These are phyloP conservation scores for Circinella minor DNA, from an alignment of 371 early-diverging fungal genomes.

Conservation along the genomic window DNA sequence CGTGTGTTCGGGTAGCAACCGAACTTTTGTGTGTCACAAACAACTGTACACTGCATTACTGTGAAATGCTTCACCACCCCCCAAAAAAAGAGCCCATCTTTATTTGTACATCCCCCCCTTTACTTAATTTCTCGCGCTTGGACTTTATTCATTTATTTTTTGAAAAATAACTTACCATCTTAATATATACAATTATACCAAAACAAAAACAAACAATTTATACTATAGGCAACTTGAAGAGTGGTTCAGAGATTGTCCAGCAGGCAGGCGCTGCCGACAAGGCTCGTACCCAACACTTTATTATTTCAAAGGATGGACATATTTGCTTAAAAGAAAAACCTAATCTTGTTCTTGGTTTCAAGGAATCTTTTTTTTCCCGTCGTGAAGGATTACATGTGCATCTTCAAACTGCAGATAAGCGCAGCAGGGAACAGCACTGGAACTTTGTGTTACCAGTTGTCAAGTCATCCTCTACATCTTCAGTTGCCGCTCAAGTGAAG, in stretches of 20 bases:
- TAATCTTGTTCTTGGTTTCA: slow-evolving; percentile 56
- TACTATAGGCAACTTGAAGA: slow-evolving; percentile 43
- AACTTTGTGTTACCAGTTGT: slow-evolving; percentile 45
- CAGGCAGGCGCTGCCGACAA: slow-evolving; percentile 36
- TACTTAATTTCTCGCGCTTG: not conserved
- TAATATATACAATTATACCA: not conserved
- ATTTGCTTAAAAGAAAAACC: slow-evolving; percentile 47
- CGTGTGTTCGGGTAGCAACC: slow-evolving; percentile 10
- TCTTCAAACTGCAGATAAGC: slow-evolving; percentile 45
- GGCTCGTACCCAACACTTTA: slow-evolving; percentile 39
- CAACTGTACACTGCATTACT: not conserved
- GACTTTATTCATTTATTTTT: no score
- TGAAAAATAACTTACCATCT: not conserved
- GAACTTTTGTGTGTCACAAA: slow-evolving; percentile 9
- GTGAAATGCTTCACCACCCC: slow-evolving; percentile 3
- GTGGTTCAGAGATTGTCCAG: slow-evolving; percentile 56
- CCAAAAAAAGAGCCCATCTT: no score
- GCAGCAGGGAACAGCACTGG: slow-evolving; percentile 54
- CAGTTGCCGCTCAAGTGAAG: slow-evolving; percentile 9
- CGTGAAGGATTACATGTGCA: slow-evolving; percentile 55
- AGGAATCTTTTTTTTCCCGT: slow-evolving; percentile 52
- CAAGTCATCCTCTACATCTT: slow-evolving; percentile 25
- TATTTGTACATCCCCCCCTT: not conserved
- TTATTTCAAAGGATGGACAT: slow-evolving; percentile 43
- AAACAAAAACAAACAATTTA: not conserved